A percentile compares a stretch with the other conserved stretches of the same genome.
These are phyloP conservation scores for Cutaneotrichosporon mucoides DNA, from an alignment of 1,284 basidiomycete species.

Conservation along the genomic window DNA sequence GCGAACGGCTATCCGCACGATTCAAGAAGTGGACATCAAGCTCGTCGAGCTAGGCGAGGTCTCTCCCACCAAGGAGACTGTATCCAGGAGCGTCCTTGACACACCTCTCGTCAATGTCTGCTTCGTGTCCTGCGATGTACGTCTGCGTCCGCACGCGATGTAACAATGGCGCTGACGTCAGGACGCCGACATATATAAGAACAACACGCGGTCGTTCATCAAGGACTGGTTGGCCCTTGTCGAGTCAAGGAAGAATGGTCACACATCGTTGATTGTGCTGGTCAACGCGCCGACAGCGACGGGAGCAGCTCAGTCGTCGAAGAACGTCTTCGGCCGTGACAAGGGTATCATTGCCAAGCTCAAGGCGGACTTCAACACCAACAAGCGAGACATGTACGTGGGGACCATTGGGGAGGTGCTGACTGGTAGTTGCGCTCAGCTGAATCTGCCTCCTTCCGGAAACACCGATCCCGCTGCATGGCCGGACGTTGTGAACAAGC, in stretches of 20 bases:
- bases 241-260: slow-evolving; percentile 62
- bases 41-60: slow-evolving; percentile 67
- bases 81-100: slow-evolving; percentile 70
- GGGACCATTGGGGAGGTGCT: too few relatives aligned
- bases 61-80: slow-evolving; percentile 39
- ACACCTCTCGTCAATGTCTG: slow-evolving; percentile 80
- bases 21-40: slow-evolving; percentile 76
- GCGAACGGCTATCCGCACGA: slow-evolving; percentile 69
- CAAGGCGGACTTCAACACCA: slow-evolving; percentile 83
- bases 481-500: slow-evolving; percentile 80
- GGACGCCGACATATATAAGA: slow-evolving; percentile 82
- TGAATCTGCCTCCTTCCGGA: slow-evolving; percentile 47
- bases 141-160: slow-evolving; percentile 17
- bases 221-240: slow-evolving; percentile 80
- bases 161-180: slow-evolving; percentile 38
- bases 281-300: slow-evolving; percentile 54
- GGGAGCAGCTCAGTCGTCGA: slow-evolving; percentile 55
- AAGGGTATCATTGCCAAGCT: slow-evolving; percentile 77
- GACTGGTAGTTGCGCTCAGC: slow-evolving; percentile 65
- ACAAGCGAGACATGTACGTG: slow-evolving; percentile 77
- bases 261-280: slow-evolving; percentile 85
- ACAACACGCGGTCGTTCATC: slow-evolving; percentile 72
- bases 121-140: slow-evolving; percentile 79
- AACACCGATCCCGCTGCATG: slow-evolving; percentile 68
- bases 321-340: slow-evolving; percentile 47